These are phyloP conservation scores for Suillus alpinus DNA, from an alignment of 768 basidiomycete species.

Conservation along the genomic window DNA sequence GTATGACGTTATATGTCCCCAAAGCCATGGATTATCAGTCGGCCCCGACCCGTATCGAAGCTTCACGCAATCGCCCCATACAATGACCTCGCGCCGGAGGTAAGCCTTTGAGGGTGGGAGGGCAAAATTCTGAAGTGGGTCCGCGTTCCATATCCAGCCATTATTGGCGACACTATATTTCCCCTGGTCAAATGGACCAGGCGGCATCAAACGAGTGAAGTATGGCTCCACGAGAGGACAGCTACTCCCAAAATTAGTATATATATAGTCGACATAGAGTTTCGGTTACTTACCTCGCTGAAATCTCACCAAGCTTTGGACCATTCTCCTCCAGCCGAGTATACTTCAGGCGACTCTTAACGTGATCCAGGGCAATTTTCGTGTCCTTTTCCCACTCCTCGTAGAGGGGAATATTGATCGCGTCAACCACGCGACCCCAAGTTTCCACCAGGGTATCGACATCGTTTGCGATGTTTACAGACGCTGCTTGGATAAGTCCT, in stretches of 20 bases:
- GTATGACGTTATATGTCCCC: conserved; percentile 87
- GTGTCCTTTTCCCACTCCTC: conserved; percentile 83
- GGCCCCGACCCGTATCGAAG: conserved; percentile 86
- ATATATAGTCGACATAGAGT: not conserved
- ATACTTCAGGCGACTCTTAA: conserved; percentile 77
- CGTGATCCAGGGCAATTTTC: conserved; percentile 66
- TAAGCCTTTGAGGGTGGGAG: conserved; percentile 91
- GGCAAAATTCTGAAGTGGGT: conserved; percentile 94
- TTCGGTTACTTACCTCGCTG: conserved; percentile 30
- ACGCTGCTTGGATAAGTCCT: conserved; percentile 70
- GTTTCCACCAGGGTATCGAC: conserved; percentile 57
- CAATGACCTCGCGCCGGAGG: conserved; percentile 92
- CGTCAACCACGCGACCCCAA: conserved; percentile 80
- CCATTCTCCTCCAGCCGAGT: conserved; percentile 80
- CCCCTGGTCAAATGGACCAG: conserved; percentile 47
- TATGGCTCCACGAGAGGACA: conserved; percentile 86
- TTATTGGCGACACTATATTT: conserved; percentile 91
- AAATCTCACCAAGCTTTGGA: conserved; percentile 80
- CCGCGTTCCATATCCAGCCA: conserved; percentile 98
- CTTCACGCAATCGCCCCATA: conserved; percentile 98
- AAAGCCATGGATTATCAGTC: conserved; percentile 88
- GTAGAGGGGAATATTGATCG: conserved; percentile 87
- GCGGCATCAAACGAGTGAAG: conserved; percentile 77
- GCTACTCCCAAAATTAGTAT: conserved; percentile 37
- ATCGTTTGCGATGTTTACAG: conserved; percentile 44